Evolutionary conservation across 2,329 filamentous ascomycete genomes (phyloP), one percentile per base, ranked within the genome.

Genomic region (Sodiomyces alkalinus): DNA sequence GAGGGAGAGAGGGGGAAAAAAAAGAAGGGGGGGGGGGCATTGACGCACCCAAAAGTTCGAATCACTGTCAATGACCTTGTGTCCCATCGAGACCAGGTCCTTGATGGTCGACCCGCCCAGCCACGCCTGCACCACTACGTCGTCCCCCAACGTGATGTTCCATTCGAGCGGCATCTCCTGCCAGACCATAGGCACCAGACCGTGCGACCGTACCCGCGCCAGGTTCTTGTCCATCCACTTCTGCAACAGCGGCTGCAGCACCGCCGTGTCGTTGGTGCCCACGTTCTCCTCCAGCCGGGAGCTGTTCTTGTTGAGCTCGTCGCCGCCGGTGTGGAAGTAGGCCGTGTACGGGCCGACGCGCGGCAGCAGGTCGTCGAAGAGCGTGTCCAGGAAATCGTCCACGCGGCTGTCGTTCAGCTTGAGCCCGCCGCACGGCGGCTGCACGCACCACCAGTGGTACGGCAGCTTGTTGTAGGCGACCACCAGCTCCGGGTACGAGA

Each of bases 301-400:
- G 29, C 75, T 69, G 42, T 86, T 76, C 35, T 62, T 62, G 51
- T 90, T 87, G 35, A 92, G 72, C 56, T 92, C 85, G 43, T 92
- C 85, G 30, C 85, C 85, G 24, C 85, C 85, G 1, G 80, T 80
- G 54, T 92, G 83, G 59, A 87, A 92, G 54, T 87, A 71, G 6
- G 70, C 56, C 3, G 76, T 64, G 49, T 81, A 82, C 0, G 75
- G 72, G 7, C 60, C 55, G 8, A 85, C 50, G 17, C 81, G 65
- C 10, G 83, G 82, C 29, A 92, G 56, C 15, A 92, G 46, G 45
- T 92, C 85, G n/a, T 63, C 62, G 41, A 83, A 77, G 10, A 92
- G 53, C 20, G 52, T 75, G 32, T 78, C 67, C 8, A 92, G 51
- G 49, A 92, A 92, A 2, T 63, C 53, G 41, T 76, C 65, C 2